Conservation (phyloP, 345 rosid genomes). For the Alliaria petiolata region DNA sequence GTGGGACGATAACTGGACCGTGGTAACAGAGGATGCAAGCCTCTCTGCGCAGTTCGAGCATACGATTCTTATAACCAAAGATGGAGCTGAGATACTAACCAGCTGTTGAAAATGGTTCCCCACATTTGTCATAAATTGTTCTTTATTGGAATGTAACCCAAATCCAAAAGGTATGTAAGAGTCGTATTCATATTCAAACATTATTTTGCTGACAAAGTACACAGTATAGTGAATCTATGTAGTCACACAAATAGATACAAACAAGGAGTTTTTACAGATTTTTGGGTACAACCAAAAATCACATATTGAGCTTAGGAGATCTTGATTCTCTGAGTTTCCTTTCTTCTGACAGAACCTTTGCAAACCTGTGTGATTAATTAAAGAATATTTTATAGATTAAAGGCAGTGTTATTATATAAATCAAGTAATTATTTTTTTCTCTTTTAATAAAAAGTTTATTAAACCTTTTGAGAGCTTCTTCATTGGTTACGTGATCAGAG, state of each 20-base stretch:
- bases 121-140: background rate
- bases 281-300: background rate
- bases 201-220: conserved; percentile 2
- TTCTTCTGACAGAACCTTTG: conserved; percentile 55
- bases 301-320: conserved; percentile 32
- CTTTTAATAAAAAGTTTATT: background rate
- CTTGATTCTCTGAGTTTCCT: conserved; percentile 41
- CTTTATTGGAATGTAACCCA: background rate
- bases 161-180: conserved; percentile 12
- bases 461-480: conserved; percentile 51
- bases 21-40: conserved; percentile 84
- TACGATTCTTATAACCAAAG: conserved; percentile 73
- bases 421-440: background rate
- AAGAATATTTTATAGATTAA: background rate
- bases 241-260: conserved; percentile 11
- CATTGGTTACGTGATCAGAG: conserved; percentile 39
- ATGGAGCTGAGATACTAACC: conserved; percentile 89
- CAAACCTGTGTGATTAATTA: conserved; percentile 45
- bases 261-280: background rate
- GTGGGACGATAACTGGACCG: conserved; percentile 95
- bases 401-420: background rate
- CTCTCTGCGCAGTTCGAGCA: conserved; percentile 93
- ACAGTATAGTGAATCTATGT: background rate
- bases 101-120: conserved; percentile 36
- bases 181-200: conserved; percentile 6